phyloP scores from a whole-genome alignment of 257 asterid species.

The Petrea volubilis region DNA sequence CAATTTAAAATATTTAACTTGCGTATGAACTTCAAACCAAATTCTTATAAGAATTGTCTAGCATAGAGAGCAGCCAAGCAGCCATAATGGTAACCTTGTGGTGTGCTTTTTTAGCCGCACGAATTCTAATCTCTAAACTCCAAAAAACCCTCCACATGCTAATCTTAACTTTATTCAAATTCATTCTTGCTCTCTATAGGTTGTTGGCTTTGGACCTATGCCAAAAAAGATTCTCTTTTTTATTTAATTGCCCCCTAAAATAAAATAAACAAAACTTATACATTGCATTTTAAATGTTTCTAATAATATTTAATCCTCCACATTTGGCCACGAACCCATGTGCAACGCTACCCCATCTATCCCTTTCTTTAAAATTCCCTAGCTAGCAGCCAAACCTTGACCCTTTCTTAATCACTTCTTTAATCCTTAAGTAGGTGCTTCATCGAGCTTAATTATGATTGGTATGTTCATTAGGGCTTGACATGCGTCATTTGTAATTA shows the following conservation, averaged over 20 bases:
- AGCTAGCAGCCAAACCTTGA: slow-evolving; percentile 33
- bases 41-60: not conserved
- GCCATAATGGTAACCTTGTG: slow-evolving; percentile 46
- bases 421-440: slow-evolving; percentile 1
- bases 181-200: slow-evolving; percentile 25
- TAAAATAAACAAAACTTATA: slow-evolving; percentile 4
- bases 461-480: slow-evolving; percentile 4
- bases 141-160: slow-evolving; percentile 49
- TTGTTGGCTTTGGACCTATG: slow-evolving; percentile 34
- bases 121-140: slow-evolving; percentile 32
- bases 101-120: slow-evolving; percentile 29
- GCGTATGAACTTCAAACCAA: no score
- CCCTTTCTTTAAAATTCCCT: slow-evolving; percentile 26
- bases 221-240: slow-evolving; percentile 33
- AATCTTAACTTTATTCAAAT: slow-evolving; percentile 13
- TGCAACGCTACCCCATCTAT: slow-evolving; percentile 37
- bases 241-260: slow-evolving; percentile 15
- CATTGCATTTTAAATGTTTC: slow-evolving; percentile 5
- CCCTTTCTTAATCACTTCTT: slow-evolving; percentile 12
- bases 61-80: slow-evolving; percentile 26
- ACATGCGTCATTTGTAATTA: slow-evolving; percentile 18
- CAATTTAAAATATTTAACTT: no score
- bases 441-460: slow-evolving; percentile 3
- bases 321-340: slow-evolving; percentile 54
- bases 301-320: slow-evolving; percentile 27